These are phyloP conservation scores for Persicaria maculosa DNA, from an alignment of 148 eudicot genomes.

Conservation along the genomic window DNA sequence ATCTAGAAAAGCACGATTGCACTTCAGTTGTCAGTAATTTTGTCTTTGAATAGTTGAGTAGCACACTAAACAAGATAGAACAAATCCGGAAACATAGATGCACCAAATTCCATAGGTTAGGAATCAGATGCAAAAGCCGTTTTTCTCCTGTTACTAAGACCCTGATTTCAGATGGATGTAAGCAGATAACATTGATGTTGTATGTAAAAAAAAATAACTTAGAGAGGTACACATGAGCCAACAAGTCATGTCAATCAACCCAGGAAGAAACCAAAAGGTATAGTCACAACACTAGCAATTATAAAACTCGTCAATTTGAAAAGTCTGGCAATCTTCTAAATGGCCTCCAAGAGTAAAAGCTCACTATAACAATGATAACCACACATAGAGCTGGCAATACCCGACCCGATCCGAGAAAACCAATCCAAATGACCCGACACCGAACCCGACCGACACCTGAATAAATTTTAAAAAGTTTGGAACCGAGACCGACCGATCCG, in stretches of 20 bases:
- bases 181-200: background rate
- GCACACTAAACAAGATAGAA: background rate
- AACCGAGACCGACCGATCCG: too few relatives aligned
- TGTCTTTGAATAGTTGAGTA: background rate
- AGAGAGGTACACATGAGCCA: background rate
- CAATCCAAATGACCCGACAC: too few relatives aligned
- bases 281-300: background rate
- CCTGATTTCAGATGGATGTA: background rate
- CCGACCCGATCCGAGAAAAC: too few relatives aligned
- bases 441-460: too few relatives aligned
- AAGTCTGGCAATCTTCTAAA: background rate
- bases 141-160: background rate
- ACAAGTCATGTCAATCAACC: background rate
- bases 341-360: background rate
- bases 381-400: too few relatives aligned
- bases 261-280: background rate
- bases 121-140: background rate
- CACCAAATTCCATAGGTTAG: background rate
- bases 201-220: background rate
- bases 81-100: background rate
- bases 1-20: constrained; percentile 24
- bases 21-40: background rate
- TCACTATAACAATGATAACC: background rate
- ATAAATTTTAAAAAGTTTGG: too few relatives aligned
- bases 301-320: background rate